Base-by-base conservation (phyloP, 2,329 filamentous ascomycete species). In the Mollisia scopiformis region DNA sequence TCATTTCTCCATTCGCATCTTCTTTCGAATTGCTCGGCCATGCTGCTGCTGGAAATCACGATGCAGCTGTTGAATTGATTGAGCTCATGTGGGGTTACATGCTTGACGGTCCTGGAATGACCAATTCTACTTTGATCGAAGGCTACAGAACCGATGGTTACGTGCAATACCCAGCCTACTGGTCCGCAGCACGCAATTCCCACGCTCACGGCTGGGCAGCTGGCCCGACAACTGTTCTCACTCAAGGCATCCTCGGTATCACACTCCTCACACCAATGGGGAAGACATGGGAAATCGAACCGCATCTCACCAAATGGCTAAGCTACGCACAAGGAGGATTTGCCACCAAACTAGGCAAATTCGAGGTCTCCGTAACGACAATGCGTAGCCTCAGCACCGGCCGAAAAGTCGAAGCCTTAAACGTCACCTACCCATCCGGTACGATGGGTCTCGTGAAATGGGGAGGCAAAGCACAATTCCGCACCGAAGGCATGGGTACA, bases 21-120 rank as follows among this genome's bases (percentile, higher is more conserved):
- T 76, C 76, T 13, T 80, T 81, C 46, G 80, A 82, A 59, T 64
- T 82, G 1, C 76, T 80, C 58, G 74, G 76, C 0, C 80, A 82
- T 56, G 75, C 77, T 56, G 64, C 76, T 7, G 79, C 79, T 0
- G 70, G 69, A 6, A 75, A 80, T 33, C 68, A 76, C 0, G 70
- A 73, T 28, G 71, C 72, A 1, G 79, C 76, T 0, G 70, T 82
- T 1, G 78, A 73, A 2, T 69, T 82, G 4, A 80, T 82, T 62
- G 69, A 77, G 6, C 62, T 79, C 2, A 76, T 80, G 68, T 85
- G 82, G 81, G 81, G 78, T 0, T 85, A 82, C 65, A 84, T 85
- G 82, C 77, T 85, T 5, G 76, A 81, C 63, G 43, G 68, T 55
- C 51, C 71, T 71, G 64, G 77, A 13, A 75, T 76, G 70, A 78